Evolutionary conservation across 192 early-diverging fungal species (phyloP), one percentile per base, ranked within the genome.

Genomic region (Backusella morwellensis): DNA sequence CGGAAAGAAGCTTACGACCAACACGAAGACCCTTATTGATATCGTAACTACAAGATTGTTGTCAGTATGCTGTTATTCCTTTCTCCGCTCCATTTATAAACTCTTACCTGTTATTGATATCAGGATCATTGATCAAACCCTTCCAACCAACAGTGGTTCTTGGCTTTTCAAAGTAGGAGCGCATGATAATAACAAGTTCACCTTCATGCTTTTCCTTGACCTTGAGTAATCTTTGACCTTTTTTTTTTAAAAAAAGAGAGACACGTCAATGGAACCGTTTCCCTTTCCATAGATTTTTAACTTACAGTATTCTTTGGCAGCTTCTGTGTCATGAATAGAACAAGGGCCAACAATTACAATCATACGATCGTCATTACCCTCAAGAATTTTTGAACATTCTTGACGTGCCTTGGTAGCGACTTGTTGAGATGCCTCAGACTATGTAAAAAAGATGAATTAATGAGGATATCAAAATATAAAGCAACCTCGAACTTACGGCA

Each of bases 111-210:
- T 86, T 91, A 78, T 92, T 85, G 72, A 93, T 88, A 72, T 92
- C 89, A 11, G 93, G 91, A 74, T 94, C 93, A 77, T 94, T 94
- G 83, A 95, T 95, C 69, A 95, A 83, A 36, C 93, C 93, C 84
- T 93, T 93, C 94, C 92, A 94, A 17, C 93, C 97, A 66, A 98
- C 95, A 9, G 96, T 98, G 2, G 97, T 98, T 75, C 97, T 87
- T 44, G 97, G 97, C 86, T 99, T 99, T 80, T 99, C 97, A 92
- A 99, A 98, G 91, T 99, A 99, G 75, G 93, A 90, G 38, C 97
- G 90, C 97, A 99, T 99, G 69, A 99, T 87, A 75, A 99, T 93
- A 44, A 93, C 82, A 69, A 99, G 80, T 17, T 97, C 95, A 66
- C 90, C 91, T 70, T 90, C 84, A 74, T 91, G 84, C 69, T 86